phyloP scores from a whole-genome alignment of 352 stramenopile genomes.

The Globisporangium paroecandrum region DNA sequence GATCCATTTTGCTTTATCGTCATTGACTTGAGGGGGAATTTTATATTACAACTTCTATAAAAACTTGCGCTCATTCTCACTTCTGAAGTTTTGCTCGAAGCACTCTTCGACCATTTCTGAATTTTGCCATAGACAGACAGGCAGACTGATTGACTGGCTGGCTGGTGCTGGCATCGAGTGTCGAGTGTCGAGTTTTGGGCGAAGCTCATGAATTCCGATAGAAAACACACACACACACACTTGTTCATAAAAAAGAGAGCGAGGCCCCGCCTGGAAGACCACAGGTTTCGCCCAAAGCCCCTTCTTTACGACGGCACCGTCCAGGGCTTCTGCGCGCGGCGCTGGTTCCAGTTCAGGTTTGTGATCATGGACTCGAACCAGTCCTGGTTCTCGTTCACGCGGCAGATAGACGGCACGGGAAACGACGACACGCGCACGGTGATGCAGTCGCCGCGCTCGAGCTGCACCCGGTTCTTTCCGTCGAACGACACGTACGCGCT shows the following conservation, averaged over 20 bases:
- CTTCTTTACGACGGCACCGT: constrained; percentile 16
- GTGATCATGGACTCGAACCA: constrained; percentile 92
- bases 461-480: constrained; percentile 86
- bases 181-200: not conserved
- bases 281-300: not conserved
- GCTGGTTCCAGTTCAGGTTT: constrained; percentile 93
- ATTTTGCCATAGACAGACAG: not conserved
- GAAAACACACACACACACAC: constrained; percentile 5
- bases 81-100: not conserved
- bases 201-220: constrained; percentile 4
- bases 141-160: not conserved
- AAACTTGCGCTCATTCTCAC: constrained; percentile 10
- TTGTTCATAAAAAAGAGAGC: not conserved
- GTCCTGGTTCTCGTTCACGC: constrained; percentile 88
- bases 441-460: constrained; percentile 83
- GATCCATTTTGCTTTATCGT: not conserved
- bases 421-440: constrained; percentile 86
- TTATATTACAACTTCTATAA: constrained; percentile 18
- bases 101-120: not conserved
- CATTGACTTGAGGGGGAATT: not conserved
- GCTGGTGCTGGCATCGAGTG: not conserved
- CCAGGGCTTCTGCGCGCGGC: constrained; percentile 80
- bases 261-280: not conserved
- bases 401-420: constrained; percentile 84
- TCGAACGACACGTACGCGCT: constrained; percentile 90